phyloP scores from a whole-genome alignment of 2,329 filamentous ascomycete genomes.

The Ascosphaera pollenicola region DNA sequence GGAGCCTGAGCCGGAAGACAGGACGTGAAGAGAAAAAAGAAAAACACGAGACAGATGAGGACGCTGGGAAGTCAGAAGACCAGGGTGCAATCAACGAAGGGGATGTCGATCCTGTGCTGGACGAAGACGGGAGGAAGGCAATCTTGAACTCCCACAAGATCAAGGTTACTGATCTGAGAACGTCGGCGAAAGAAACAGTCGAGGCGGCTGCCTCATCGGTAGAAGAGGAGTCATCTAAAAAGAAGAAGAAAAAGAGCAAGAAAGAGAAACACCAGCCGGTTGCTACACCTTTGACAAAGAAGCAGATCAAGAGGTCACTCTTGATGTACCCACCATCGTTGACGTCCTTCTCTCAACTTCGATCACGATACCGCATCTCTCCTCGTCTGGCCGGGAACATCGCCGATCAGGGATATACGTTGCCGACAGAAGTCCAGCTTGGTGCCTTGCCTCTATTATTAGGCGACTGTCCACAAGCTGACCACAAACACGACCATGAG shows the following conservation, averaged over 20 bases:
- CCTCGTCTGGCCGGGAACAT: slow-evolving; percentile 57
- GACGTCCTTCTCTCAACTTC: slow-evolving; percentile 51
- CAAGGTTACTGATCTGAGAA: slow-evolving; percentile 56
- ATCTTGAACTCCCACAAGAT: slow-evolving; percentile 61
- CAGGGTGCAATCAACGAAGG: background rate
- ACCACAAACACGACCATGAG: slow-evolving; percentile 5
- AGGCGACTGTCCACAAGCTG: slow-evolving; percentile 15
- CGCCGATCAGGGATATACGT: slow-evolving; percentile 56
- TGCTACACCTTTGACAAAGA: slow-evolving; percentile 17
- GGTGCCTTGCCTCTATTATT: slow-evolving; percentile 63
- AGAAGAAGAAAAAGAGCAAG: slow-evolving; percentile 28
- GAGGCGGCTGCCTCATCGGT: slow-evolving; percentile 10
- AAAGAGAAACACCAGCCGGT: slow-evolving; percentile 32
- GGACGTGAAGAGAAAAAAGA: slow-evolving; percentile 2
- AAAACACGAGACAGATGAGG: slow-evolving; percentile 8
- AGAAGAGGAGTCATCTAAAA: slow-evolving; percentile 16
- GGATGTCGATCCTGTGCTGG: slow-evolving; percentile 20
- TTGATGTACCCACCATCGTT: slow-evolving; percentile 62
- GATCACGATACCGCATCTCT: slow-evolving; percentile 49
- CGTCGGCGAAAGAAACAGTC: background rate
- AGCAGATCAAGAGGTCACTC: slow-evolving; percentile 27
- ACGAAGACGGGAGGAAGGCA: slow-evolving; percentile 49
- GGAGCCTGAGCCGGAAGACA: slow-evolving; percentile 7
- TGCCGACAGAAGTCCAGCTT: slow-evolving; percentile 88
- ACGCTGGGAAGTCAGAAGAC: slow-evolving; percentile 7